These are phyloP conservation scores for Arthroderma sp. DNA, from an alignment of 2,329 filamentous ascomycete species.

Conservation along the genomic window DNA sequence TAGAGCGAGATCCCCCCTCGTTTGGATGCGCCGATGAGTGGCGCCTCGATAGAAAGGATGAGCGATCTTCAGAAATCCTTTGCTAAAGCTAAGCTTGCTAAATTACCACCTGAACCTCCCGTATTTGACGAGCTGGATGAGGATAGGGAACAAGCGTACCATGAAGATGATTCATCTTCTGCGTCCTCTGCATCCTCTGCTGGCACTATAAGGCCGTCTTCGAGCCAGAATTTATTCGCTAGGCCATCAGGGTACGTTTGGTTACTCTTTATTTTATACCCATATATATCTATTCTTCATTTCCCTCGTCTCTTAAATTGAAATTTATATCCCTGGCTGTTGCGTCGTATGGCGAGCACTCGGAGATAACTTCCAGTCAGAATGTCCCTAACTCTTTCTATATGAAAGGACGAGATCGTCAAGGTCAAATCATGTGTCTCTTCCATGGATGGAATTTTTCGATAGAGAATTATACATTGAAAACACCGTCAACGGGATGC, in stretches of 20 bases:
- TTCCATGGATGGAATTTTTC: slow-evolving; percentile 84
- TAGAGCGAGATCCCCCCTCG: not conserved
- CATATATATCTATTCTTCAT: not conserved
- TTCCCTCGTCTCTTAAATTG: no score
- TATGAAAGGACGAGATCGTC: slow-evolving; percentile 3
- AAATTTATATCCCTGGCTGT: no score
- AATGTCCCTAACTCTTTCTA: slow-evolving; percentile 2
- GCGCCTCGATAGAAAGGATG: slow-evolving; percentile 37
- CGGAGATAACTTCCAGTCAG: no score
- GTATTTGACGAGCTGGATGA: slow-evolving; percentile 28
- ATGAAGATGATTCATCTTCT: slow-evolving; percentile 54
- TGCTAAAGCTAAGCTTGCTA: slow-evolving; percentile 59
- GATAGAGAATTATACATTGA: slow-evolving; percentile 67
- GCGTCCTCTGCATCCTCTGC: slow-evolving; percentile 83
- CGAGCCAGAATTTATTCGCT: slow-evolving; percentile 59
- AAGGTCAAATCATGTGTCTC: slow-evolving; percentile 36
- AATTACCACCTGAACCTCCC: slow-evolving; percentile 45
- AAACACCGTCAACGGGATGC: slow-evolving; percentile 21
- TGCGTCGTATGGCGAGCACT: no score
- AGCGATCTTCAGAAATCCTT: slow-evolving; percentile 70
- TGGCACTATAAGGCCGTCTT: slow-evolving; percentile 75
- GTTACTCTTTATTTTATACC: not conserved
- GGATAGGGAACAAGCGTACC: slow-evolving; percentile 19
- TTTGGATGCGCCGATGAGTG: no score
- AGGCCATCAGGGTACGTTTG: slow-evolving; percentile 50